Percentiles rank a stretch among this genome's conserved stretches.
Evolutionary conservation across 257 asterid genomes (phyloP).

Genomic region (Parsonsia alboflavescens): DNA sequence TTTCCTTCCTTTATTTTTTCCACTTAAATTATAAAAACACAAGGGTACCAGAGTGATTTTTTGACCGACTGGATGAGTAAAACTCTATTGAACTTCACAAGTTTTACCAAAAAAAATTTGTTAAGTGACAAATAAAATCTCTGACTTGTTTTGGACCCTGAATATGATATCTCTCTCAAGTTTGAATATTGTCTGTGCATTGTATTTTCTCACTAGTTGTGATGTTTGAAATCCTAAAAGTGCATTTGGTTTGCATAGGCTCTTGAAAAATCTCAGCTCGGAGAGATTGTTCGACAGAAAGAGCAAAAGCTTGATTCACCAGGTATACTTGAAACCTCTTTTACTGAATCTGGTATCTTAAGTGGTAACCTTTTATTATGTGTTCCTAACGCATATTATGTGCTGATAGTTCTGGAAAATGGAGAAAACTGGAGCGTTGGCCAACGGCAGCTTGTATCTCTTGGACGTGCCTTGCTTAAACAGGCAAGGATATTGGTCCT

Average conservation of each 20-base stretch:
- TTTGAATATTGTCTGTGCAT: not conserved
- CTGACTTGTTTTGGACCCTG: not conserved
- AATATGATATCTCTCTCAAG: not conserved
- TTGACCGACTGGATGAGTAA: no score
- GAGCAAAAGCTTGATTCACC: conserved; percentile 84
- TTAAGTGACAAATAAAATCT: not conserved
- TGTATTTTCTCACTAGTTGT: not conserved
- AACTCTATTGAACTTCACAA: not conserved
- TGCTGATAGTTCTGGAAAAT: conserved; percentile 59
- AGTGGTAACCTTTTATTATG: not conserved
- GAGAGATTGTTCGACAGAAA: conserved; percentile 71
- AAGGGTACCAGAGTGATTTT: not conserved
- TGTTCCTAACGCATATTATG: not conserved
- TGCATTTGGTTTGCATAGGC: conserved; percentile 44
- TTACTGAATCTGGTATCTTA: conserved; percentile 6
- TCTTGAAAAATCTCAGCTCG: conserved; percentile 89
- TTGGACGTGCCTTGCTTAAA: conserved; percentile 89
- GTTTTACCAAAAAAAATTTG: not conserved
- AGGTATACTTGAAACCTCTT: conserved; percentile 35
- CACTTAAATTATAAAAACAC: not conserved
- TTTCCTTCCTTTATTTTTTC: no score
- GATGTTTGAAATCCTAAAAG: not conserved
- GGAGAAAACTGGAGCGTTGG: conserved; percentile 99
- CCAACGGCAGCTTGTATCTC: conserved; percentile 88
- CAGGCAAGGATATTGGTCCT: conserved; percentile 90